Base-by-base conservation (phyloP, 345 rosid genomes). In the Eucalyptus cladocalyx region DNA sequence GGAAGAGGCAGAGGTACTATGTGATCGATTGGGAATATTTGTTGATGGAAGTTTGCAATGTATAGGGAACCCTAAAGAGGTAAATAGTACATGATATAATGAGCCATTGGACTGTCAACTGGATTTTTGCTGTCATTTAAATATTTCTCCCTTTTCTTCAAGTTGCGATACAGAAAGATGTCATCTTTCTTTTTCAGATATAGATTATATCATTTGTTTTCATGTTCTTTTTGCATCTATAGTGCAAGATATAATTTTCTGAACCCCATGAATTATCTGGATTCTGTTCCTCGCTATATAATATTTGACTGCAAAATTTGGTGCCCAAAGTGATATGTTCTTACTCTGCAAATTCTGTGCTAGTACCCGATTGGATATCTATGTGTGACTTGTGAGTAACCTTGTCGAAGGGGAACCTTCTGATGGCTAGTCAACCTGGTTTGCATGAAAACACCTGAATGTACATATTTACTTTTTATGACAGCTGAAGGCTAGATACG, bases 1-100 rank as follows among this genome's bases (percentile, higher is more conserved):
- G 99, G 99, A 97, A 93, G 99, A 98, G 92, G 99, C 99, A 76
- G 99, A 98, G 89, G 95, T 88, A 89, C 93, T 98, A 3, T 97
- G 99, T 89, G 98, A 97, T 90, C 93, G 99, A 48, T 76, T 97
- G 80, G 99, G 99, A 67, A 94, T 98, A 89, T 97, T 98, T 43
- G 99, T 98, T 2, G 95, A 92, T 65, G 99, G 99, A 37, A 88
- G 96, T 92, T 92, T 98, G 94, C 99, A 97, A 90, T 98, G 99
- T 93, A 94, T 98, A n/a, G 99, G 99, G 87, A 97, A 98, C 86
- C 95, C 99, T 18, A 97, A 96, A 92, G 97, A 98, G 95, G 97
- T 95, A 92, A 87, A 87, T 83, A 26, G 60, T 30, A 24, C 15
- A 43, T 72, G 5, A 72, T 58, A 67, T 34, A 18, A 34, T 72